Conservation (phyloP, 495 filamentous ascomycete genomes). For the Emericellopsis terricola region DNA sequence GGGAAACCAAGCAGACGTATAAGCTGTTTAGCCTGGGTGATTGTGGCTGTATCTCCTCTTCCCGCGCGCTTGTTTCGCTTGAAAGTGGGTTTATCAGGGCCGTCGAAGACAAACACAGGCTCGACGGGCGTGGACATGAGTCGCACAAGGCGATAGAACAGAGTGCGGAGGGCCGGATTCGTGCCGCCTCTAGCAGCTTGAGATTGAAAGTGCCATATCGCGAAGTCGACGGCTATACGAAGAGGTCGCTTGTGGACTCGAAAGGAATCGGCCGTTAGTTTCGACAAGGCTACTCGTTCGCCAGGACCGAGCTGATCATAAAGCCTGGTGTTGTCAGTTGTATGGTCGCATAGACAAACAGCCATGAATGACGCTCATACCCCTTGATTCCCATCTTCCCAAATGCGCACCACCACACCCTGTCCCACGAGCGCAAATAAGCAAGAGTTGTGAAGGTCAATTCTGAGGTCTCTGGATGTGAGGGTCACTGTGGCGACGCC, state of each 20-base stretch:
- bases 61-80: conserved; percentile 61
- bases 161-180: conserved; percentile 79
- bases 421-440: no score
- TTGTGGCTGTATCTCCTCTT: conserved; percentile 25
- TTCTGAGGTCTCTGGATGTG: no score
- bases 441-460: no score
- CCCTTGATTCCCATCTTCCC: conserved; percentile 52
- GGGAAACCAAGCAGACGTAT: conserved; percentile 75
- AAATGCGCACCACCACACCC: no score
- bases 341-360: not conserved
- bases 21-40: conserved; percentile 56
- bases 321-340: conserved; percentile 33
- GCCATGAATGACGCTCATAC: conserved; percentile 12
- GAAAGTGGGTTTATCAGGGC: conserved; percentile 72
- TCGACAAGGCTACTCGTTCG: conserved; percentile 63
- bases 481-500: not conserved
- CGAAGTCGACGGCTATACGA: conserved; percentile 82
- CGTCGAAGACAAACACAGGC: conserved; percentile 93
- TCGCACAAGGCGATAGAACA: conserved; percentile 82
- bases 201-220: conserved; percentile 94
- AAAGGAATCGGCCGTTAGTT: conserved; percentile 59
- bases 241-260: conserved; percentile 54
- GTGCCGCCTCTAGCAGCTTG: conserved; percentile 72
- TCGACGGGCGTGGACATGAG: conserved; percentile 65
- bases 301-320: conserved; percentile 77